Conservation (phyloP, 2,329 filamentous ascomycete genomes). For the Rasamsonia emersonii region DNA sequence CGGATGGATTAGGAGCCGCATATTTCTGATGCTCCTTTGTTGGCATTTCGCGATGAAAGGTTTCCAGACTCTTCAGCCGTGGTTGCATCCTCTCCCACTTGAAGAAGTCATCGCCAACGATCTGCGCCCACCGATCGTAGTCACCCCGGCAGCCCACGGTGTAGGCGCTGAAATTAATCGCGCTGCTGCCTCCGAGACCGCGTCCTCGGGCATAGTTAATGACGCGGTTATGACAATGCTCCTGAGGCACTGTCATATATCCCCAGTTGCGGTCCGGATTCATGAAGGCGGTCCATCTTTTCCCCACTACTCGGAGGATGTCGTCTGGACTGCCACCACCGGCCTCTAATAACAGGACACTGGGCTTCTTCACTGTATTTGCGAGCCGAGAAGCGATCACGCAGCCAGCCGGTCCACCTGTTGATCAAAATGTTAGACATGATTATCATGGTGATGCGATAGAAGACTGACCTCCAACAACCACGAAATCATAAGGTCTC, state of each 20-base stretch:
- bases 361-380: conserved; percentile 38
- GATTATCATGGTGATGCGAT: background rate
- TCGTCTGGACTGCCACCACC: conserved; percentile 44
- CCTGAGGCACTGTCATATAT: conserved; percentile 43
- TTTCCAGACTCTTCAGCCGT: conserved; percentile 47
- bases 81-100: conserved; percentile 46
- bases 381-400: conserved; percentile 48
- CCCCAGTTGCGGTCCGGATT: conserved; percentile 46
- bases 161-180: conserved; percentile 49
- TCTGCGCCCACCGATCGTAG: conserved; percentile 52
- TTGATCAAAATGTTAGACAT: conserved; percentile 3
- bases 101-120: conserved; percentile 49
- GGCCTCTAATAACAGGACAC: conserved; percentile 54
- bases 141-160: conserved; percentile 50
- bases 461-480: conserved; percentile 30
- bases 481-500: conserved; percentile 27
- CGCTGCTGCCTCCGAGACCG: conserved; percentile 44
- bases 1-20: conserved; percentile 32
- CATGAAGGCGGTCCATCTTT: conserved; percentile 47
- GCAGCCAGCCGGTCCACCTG: conserved; percentile 54
- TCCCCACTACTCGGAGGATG: conserved; percentile 42
- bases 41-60: conserved; percentile 39
- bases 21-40: conserved; percentile 37
- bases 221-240: conserved; percentile 34
- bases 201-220: conserved; percentile 44